Base-by-base conservation (phyloP, 2,329 filamentous ascomycete species). In the Fusarium sublunatum region DNA sequence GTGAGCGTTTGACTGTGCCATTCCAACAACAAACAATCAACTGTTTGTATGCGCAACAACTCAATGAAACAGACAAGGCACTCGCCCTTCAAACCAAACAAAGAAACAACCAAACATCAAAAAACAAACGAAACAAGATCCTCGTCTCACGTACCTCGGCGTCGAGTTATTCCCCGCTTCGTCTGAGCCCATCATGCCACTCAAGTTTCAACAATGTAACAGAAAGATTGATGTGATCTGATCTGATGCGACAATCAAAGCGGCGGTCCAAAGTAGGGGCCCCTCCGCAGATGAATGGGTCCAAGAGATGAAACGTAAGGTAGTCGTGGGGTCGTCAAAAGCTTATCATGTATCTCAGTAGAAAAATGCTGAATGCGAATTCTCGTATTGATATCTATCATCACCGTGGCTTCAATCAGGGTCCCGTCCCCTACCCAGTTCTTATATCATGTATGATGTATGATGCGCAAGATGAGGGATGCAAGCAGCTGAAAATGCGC, bases 141-240 rank as follows among this genome's bases (percentile, higher is more conserved):
- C 40, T 56, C 11, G 34, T 35, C 41, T 51, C 59, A 58, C 65
- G 44, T 43, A 68, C 56, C 66, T 53, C 51, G 56, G 52, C 53
- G 65, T 55, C 25, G 60, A 59, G 40, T 54, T 51, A 53, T 50
- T 60, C 44, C 65, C 63, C 63, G 55, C 51, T 58, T 58, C 63
- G 48, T 67, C 65, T 34, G 57, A 67, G n/a, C 54, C 51, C 65
- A 68, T 69, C 65, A 43, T 69, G 65, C 65, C 63, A 67, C 59
- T 57, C 56, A 40, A 34, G 63, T 67, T 66, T 61, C 64, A 67
- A 53, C 12, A 38, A 24, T 56, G 49, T 53, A 55, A 32, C 42
- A 64, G 35, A 42, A 43, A 50, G 35, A 61, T 40, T 40, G 38
- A 26, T 34, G 5, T 34, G 31, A 6, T 31, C 10, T 31, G 41